A percentile compares a stretch with the other conserved stretches of the same genome.
Conservation (phyloP, 768 basidiomycete genomes). For the Amanita pseudoporphyria region DNA sequence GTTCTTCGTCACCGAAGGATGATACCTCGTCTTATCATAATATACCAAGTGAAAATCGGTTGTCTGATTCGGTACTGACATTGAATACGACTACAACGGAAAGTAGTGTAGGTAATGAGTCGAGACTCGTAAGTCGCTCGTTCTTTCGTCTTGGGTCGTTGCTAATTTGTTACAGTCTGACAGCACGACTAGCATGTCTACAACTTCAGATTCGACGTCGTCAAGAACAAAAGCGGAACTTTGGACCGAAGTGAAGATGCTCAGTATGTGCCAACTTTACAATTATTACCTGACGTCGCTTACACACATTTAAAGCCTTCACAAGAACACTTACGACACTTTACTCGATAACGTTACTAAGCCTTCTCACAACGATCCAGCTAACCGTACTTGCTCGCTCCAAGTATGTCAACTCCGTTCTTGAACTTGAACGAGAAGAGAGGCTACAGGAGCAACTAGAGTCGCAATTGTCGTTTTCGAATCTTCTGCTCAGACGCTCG, state of each 20-base stretch:
- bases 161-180: slow-evolving; percentile 19
- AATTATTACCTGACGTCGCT: not conserved
- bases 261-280: slow-evolving; percentile 38
- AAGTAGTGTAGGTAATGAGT: slow-evolving; percentile 13
- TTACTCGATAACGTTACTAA: slow-evolving; percentile 79
- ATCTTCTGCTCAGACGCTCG: slow-evolving; percentile 24
- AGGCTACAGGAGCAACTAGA: slow-evolving; percentile 34
- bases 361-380: slow-evolving; percentile 81
- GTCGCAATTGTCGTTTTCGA: slow-evolving; percentile 32
- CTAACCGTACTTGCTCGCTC: slow-evolving; percentile 75
- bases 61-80: slow-evolving; percentile 34
- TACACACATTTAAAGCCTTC: slow-evolving; percentile 44
- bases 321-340: slow-evolving; percentile 81
- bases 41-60: slow-evolving; percentile 10
- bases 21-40: slow-evolving; percentile 9
- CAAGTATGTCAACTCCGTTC: slow-evolving; percentile 67
- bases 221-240: slow-evolving; percentile 66
- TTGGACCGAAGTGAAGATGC: slow-evolving; percentile 90
- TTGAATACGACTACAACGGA: slow-evolving; percentile 22
- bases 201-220: slow-evolving; percentile 20
- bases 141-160: not conserved
- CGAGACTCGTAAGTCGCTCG: slow-evolving; percentile 8
- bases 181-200: slow-evolving; percentile 20
- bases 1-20: not conserved
- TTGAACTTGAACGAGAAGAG: slow-evolving; percentile 53